A percentile compares a stretch with the other conserved stretches of the same genome.
phyloP scores from a whole-genome alignment of 768 basidiomycete genomes.

The Filobasidium floriforme region DNA sequence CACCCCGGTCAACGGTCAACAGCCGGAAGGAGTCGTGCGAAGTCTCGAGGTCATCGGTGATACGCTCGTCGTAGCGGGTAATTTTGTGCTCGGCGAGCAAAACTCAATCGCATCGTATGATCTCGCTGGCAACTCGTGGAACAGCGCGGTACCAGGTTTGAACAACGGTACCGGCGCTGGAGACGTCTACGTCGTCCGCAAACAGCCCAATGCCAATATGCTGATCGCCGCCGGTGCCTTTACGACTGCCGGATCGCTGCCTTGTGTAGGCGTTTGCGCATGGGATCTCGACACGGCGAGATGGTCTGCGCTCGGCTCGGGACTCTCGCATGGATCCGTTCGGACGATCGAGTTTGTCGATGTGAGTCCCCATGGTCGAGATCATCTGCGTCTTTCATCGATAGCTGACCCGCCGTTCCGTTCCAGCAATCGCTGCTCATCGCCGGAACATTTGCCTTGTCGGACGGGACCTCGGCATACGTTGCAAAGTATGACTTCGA shows the following conservation, averaged over 20 bases:
- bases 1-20: conserved; percentile 47
- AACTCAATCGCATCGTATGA: conserved; percentile 72
- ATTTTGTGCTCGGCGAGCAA: conserved; percentile 61
- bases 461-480: conserved; percentile 59
- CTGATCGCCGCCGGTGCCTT: conserved; percentile 86
- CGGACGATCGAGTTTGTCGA: conserved; percentile 71
- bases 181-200: conserved; percentile 28
- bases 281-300: conserved; percentile 62
- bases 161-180: conserved; percentile 42
- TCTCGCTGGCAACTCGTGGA: conserved; percentile 60
- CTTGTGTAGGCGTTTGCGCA: conserved; percentile 70
- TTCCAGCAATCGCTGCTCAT: conserved; percentile 61
- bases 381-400: neutral
- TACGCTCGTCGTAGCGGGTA: conserved; percentile 71
- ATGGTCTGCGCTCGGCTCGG: conserved; percentile 73
- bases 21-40: conserved; percentile 65
- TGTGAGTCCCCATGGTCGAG: conserved; percentile 50
- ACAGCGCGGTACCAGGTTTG: conserved; percentile 56
- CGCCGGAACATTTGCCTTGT: conserved; percentile 68
- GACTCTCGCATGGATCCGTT: conserved; percentile 67
- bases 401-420: neutral
- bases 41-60: conserved; percentile 66
- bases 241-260: conserved; percentile 62
- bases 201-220: neutral
- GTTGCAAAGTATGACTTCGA: conserved; percentile 65